A percentile compares a stretch with the other conserved stretches of the same genome.
These are phyloP conservation scores for Mortierella antarctica DNA, from an alignment of 192 early-diverging fungal genomes.

Conservation along the genomic window DNA sequence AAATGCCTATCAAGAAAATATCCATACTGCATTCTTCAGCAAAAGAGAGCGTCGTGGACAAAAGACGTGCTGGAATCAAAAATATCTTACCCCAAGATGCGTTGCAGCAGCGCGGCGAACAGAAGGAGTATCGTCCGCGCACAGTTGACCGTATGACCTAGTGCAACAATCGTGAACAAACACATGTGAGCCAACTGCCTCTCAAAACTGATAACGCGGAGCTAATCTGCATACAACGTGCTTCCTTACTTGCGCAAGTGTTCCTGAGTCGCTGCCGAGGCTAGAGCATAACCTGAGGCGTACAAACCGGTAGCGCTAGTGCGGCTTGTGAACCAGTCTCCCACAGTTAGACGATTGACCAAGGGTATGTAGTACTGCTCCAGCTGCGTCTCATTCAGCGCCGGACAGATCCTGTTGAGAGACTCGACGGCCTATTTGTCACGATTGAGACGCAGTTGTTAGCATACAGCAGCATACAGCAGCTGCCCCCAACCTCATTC, in stretches of 20 bases:
- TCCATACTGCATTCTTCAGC: background rate
- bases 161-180: background rate
- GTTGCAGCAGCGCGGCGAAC: slow-evolving; percentile 94
- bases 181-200: background rate
- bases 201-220: too few relatives aligned
- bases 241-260: slow-evolving; percentile 80
- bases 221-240: too few relatives aligned
- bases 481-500: background rate
- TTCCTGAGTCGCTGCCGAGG: slow-evolving; percentile 77
- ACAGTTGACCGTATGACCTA: slow-evolving; percentile 83
- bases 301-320: slow-evolving; percentile 96
- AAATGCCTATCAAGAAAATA: slow-evolving; percentile 63
- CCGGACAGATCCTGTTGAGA: slow-evolving; percentile 82
- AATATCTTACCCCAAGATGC: slow-evolving; percentile 71
- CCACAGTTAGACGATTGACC: slow-evolving; percentile 88
- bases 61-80: background rate
- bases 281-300: slow-evolving; percentile 81
- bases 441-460: background rate
- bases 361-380: slow-evolving; percentile 92
- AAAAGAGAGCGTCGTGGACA: background rate
- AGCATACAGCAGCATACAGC: background rate
- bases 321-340: slow-evolving; percentile 99
- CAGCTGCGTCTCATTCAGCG: slow-evolving; percentile 82
- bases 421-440: slow-evolving; percentile 90
- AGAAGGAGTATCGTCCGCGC: slow-evolving; percentile 97